A percentile compares a stretch with the other conserved stretches of the same genome.
Evolutionary conservation across 2,329 filamentous ascomycete species (phyloP).

Genomic region (Neofusicoccum sp.): DNA sequence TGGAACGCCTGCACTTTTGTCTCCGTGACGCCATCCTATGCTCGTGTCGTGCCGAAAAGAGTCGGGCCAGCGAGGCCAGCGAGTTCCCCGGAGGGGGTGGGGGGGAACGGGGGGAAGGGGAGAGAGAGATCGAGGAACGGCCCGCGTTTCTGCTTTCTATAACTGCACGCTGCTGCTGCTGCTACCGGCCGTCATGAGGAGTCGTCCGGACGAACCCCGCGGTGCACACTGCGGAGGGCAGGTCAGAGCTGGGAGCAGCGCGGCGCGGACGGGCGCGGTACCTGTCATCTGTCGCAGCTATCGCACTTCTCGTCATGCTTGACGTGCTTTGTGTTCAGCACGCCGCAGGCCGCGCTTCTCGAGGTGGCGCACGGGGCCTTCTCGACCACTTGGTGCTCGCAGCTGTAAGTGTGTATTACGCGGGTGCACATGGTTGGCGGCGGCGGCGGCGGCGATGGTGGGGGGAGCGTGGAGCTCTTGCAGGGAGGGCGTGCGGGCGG

Average conservation of each 20-base stretch:
- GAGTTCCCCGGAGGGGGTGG: neutral
- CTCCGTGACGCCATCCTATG: constrained; percentile 46
- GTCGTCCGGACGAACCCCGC: constrained; percentile 30
- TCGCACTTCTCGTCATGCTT: constrained; percentile 53
- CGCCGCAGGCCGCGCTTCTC: constrained; percentile 44
- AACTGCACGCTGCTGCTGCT: constrained; percentile 16
- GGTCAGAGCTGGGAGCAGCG: neutral
- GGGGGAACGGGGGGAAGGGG: constrained; percentile 19
- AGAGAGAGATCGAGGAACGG: constrained; percentile 28
- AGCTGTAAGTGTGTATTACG: constrained; percentile 51
- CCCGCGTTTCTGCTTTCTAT: constrained; percentile 31
- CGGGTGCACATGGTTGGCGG: constrained; percentile 48
- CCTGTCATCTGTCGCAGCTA: constrained; percentile 48
- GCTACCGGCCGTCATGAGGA: neutral
- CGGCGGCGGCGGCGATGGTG: constrained; percentile 14
- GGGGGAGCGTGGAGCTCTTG: constrained; percentile 21
- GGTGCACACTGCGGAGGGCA: constrained; percentile 28
- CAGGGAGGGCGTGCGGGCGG: constrained; percentile 33
- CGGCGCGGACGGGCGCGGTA: constrained; percentile 26
- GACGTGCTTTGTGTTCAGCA: constrained; percentile 46
- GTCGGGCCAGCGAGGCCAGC: constrained; percentile 11
- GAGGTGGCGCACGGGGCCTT: constrained; percentile 51
- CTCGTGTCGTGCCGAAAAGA: constrained; percentile 33
- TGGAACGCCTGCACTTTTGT: constrained; percentile 43
- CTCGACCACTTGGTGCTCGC: constrained; percentile 48